Base-by-base conservation (phyloP, 202 grass and related monocot genomes). In the Zoysia matrella region DNA sequence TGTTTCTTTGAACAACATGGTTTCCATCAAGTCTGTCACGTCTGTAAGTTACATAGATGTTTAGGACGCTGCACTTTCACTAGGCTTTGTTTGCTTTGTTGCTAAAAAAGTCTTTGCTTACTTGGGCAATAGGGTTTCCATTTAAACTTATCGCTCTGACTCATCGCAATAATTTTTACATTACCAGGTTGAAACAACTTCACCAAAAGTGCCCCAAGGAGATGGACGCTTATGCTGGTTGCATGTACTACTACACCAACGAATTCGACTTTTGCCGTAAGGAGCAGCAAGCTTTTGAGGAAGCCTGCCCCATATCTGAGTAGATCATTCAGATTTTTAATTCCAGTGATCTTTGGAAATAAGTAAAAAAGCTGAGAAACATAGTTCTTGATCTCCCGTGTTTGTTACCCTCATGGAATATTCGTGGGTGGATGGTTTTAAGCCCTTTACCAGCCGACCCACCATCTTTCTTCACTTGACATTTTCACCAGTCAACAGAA, bases 171-270 rank as follows among this genome's bases (percentile, higher is more conserved):
- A 1, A 36, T 1, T 9, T 81, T 77, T 80, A 1, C 3, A 66
- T 79, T 74, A 60, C 9, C 78, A 98, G 92, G 80, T 85, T 98
- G 83, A 98, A 93, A 80, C 90, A 98, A 6, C 87, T 98, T 81
- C 89, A 98, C 72, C 87, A 83, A 56, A 98, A 80, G 78, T 98
- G 91, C 39, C 96, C 96, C 75, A 95, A 98, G 61, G 90, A 95
- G 78, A 85, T 95, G 87, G 96, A 98, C 52, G 77, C 89, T 8
- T 98, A 98, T 79, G 96, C 92, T 0, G 87, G 92, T 63, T 98
- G 96, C 92, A 95, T 98, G 96, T 95, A 92, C 78, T 95, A 98
- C 78, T 95, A 98, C 80, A 98, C 92, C 71, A 98, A 98, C 18
- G 96, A 98, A 67, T 98, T 95, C 1, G 91, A 95, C 39, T 88